These are phyloP conservation scores for Botryotinia globosa DNA, from an alignment of 2,329 filamentous ascomycete genomes.

Conservation along the genomic window DNA sequence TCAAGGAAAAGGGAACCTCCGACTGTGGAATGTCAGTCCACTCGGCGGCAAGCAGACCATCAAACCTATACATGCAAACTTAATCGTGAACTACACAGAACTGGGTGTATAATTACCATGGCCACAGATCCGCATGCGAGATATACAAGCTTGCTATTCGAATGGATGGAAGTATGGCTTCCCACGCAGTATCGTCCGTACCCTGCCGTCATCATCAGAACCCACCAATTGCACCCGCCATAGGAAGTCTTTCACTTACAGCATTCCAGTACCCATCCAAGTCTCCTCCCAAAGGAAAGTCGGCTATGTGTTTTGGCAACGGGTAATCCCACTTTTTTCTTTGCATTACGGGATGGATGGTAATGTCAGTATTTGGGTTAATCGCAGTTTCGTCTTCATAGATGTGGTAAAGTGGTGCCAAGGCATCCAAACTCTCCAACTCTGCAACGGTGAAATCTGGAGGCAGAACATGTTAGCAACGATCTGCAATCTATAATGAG, in stretches of 20 bases:
- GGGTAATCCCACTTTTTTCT: slow-evolving; percentile 17
- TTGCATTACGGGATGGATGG: slow-evolving; percentile 20
- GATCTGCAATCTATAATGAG: neutral
- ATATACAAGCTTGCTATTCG: slow-evolving; percentile 20
- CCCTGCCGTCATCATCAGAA: slow-evolving; percentile 6
- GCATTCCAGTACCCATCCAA: slow-evolving; percentile 22
- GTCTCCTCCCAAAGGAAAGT: slow-evolving; percentile 18
- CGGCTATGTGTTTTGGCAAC: slow-evolving; percentile 14
- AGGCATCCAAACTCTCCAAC: neutral
- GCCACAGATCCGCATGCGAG: slow-evolving; percentile 17
- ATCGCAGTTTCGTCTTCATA: neutral
- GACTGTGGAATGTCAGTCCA: neutral
- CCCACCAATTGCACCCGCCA: neutral
- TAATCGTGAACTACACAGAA: neutral
- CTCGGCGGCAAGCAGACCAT: slow-evolving; percentile 13
- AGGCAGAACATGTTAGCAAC: neutral
- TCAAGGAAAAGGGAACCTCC: neutral
- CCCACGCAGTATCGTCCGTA: slow-evolving; percentile 20
- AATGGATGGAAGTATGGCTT: slow-evolving; percentile 14
- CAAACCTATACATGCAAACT: slow-evolving; percentile 7
- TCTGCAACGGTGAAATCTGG: slow-evolving; percentile 20
- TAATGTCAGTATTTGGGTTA: neutral
- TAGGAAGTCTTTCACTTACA: slow-evolving; percentile 3
- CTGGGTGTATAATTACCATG: slow-evolving; percentile 14
- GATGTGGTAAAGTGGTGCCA: neutral